Conservation (phyloP, 129 eudicot genomes). For the Silybum marianum region DNA sequence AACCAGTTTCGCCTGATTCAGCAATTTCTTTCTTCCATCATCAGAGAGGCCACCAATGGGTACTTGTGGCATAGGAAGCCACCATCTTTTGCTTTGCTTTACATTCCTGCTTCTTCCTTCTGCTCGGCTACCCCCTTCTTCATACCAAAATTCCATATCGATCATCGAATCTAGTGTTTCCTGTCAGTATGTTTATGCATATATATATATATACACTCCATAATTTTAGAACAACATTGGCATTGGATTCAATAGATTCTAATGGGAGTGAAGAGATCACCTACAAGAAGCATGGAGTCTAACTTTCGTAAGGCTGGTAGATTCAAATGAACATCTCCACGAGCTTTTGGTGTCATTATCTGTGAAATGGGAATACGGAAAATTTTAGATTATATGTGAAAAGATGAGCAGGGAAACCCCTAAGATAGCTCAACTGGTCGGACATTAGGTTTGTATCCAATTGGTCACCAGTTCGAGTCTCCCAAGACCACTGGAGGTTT, state of each 20-base stretch:
- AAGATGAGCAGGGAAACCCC: not conserved
- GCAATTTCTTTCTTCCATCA: slow-evolving; percentile 58
- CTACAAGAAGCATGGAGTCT: slow-evolving; percentile 95
- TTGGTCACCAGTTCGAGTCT: no score
- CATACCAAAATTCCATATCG: slow-evolving; percentile 82
- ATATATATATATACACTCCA: slow-evolving; percentile 10
- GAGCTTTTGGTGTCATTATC: slow-evolving; percentile 96
- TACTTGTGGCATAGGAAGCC: slow-evolving; percentile 92
- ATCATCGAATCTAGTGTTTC: slow-evolving; percentile 80
- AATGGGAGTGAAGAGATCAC: slow-evolving; percentile 37
- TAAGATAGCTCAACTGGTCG: no score
- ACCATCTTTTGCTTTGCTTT: slow-evolving; percentile 85
- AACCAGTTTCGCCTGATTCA: slow-evolving; percentile 64
- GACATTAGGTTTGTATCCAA: not conserved
- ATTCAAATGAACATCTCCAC: slow-evolving; percentile 77
- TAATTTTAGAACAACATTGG: slow-evolving; percentile 14
- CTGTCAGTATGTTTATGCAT: slow-evolving; percentile 39
- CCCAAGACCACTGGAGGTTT: not conserved
- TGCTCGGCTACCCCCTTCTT: slow-evolving; percentile 81
- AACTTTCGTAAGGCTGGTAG: slow-evolving; percentile 85
- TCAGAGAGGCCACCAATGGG: slow-evolving; percentile 83
- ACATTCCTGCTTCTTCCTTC: slow-evolving; percentile 64
- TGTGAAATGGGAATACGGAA: slow-evolving; percentile 23
- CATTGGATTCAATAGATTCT: not conserved
- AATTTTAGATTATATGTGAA: not conserved